Base-by-base conservation (phyloP, 208 protist genomes). In the Acanthamoeba royreba region DNA sequence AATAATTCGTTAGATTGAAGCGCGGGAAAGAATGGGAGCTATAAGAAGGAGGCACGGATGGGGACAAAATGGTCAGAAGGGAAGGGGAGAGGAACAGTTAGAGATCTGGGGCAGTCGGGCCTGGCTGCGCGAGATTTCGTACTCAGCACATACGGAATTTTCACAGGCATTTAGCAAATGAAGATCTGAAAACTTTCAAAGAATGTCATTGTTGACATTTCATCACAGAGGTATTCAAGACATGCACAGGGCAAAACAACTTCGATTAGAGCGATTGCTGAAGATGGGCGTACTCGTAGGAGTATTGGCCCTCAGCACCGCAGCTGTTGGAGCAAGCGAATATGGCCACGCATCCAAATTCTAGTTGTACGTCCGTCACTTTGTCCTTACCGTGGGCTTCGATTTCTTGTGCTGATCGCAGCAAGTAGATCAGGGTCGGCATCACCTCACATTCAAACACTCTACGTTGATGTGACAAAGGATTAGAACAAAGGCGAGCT, bases 361-460 rank as follows among this genome's bases (percentile, higher is more conserved):
- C 61, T 15, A 74, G 61, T 19, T 74, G 61, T 2, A 74, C 61
- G 61, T 74, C 61, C 22, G 55, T n/a, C 61, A 19, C 22, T 35
- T 66, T 28, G 55, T 28, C 31, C 61, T 74, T 35, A 15, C 0
- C 61, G 3, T 4, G 33, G 55, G 55, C 55, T 17, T 74, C 61
- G 61, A 40, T 15, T 35, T 74, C 61, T 35, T 74, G 61, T 0
- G 61, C 61, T 35, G 61, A 31, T 35, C 61, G 61, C 61, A 74
- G 31, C 28, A 74, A 35, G 61, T 74, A 74, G 61, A 74, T 74
- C 61, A 74, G 61, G 33, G 61, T 74, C 11, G 61, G 61, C 61
- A 74, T 74, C 61, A 74, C 61, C 61, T 74, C 61, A 35, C 61
- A 74, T n/a, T 74, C 61, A n/a, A 74, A 74, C 61, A 74, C 61